phyloP scores from a whole-genome alignment of 495 filamentous ascomycete genomes.

The Hyaloscypha finlandica region DNA sequence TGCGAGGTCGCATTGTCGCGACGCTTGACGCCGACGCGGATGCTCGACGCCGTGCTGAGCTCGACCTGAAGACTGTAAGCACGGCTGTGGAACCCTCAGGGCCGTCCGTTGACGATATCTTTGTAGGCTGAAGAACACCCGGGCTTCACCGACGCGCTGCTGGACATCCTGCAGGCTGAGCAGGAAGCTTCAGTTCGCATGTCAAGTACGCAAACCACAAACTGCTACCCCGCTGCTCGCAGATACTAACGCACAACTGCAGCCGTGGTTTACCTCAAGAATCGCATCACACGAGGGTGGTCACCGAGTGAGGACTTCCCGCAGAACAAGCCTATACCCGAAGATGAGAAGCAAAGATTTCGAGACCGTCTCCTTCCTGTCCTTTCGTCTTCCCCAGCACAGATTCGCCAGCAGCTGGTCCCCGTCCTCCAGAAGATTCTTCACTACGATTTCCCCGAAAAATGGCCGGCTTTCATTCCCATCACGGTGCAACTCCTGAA shows the following conservation, averaged over 20 bases:
- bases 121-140: constrained; percentile 84
- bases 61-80: constrained; percentile 91
- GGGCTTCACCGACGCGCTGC: constrained; percentile 85
- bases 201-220: constrained; percentile 65
- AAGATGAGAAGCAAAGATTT: constrained; percentile 86
- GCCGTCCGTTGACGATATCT: constrained; percentile 22
- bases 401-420: constrained; percentile 86
- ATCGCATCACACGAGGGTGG: constrained; percentile 92
- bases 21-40: constrained; percentile 87
- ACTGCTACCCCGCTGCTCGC: constrained; percentile 18
- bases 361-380: constrained; percentile 85
- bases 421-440: constrained; percentile 94
- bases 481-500: constrained; percentile 85
- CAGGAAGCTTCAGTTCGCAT: constrained; percentile 80
- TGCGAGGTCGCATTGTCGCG: constrained; percentile 84
- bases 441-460: constrained; percentile 89
- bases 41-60: constrained; percentile 80
- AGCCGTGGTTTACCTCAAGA: constrained; percentile 98
- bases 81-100: constrained; percentile 16
- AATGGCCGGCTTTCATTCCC: constrained; percentile 92
- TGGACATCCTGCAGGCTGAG: constrained; percentile 88
- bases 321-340: constrained; percentile 70
- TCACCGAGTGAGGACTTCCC: constrained; percentile 69
- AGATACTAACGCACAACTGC: constrained; percentile 30
- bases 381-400: constrained; percentile 74